Percentiles rank a stretch among this genome's conserved stretches.
These are phyloP conservation scores for Rhynchospora breviuscula DNA, from an alignment of 176 grass and related monocot genomes.

Conservation along the genomic window DNA sequence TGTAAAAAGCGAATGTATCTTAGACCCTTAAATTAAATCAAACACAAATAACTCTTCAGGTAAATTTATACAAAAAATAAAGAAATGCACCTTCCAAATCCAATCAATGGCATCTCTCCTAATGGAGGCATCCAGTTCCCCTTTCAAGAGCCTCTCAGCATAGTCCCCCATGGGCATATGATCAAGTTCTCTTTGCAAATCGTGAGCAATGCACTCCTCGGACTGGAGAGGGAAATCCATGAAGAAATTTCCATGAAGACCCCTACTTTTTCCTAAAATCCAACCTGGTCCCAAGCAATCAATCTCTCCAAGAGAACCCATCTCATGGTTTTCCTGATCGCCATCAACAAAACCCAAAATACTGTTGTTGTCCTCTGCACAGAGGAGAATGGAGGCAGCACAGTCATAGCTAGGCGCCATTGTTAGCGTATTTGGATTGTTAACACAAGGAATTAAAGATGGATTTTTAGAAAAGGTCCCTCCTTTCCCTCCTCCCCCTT, in stretches of 20 bases:
- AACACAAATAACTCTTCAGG: background rate
- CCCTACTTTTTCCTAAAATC: constrained; percentile 25
- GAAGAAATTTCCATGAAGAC: constrained; percentile 34
- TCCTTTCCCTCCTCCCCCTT: constrained; percentile 39
- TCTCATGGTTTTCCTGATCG: constrained; percentile 22
- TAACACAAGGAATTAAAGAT: constrained; percentile 16
- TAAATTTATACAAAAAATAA: constrained; percentile 18
- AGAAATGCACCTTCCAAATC: constrained; percentile 86
- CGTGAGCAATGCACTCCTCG: constrained; percentile 55
- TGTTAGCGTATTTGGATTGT: constrained; percentile 13
- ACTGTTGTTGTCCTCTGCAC: constrained; percentile 75
- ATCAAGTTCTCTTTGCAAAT: constrained; percentile 51
- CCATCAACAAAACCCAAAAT: constrained; percentile 66
- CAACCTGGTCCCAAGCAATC: constrained; percentile 10
- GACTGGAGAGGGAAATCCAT: constrained; percentile 51
- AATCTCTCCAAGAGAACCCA: constrained; percentile 13
- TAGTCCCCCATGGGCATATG: constrained; percentile 65
- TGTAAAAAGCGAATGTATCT: background rate
- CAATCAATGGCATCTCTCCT: constrained; percentile 70
- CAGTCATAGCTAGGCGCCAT: constrained; percentile 72
- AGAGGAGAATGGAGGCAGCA: constrained; percentile 70
- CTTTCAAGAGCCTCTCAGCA: constrained; percentile 56
- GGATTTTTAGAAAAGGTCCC: constrained; percentile 22
- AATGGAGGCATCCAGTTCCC: constrained; percentile 51
- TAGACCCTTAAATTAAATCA: background rate